phyloP scores from a whole-genome alignment of 495 filamentous ascomycete species.

The Melanomma pulvis-pyrius region DNA sequence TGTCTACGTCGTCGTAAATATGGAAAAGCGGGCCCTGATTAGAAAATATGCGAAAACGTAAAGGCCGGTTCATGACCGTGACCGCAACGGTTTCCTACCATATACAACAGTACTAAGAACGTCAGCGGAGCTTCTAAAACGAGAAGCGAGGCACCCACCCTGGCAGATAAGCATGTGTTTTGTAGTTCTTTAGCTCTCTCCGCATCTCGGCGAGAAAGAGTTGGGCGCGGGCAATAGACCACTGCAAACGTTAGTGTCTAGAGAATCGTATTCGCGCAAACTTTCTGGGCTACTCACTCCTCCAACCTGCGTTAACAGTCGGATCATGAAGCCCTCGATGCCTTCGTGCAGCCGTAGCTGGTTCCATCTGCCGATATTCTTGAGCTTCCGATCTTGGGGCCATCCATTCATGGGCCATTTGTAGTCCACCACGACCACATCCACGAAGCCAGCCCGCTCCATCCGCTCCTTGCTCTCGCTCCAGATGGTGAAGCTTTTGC shows the following conservation, averaged over 20 bases:
- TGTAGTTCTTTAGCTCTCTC: slow-evolving; percentile 22
- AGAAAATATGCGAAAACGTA: background rate
- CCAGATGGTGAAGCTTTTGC: slow-evolving; percentile 35
- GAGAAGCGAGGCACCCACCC: background rate
- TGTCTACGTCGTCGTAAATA: background rate
- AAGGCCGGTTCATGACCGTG: background rate
- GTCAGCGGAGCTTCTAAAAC: background rate
- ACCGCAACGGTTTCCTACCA: slow-evolving; percentile 17
- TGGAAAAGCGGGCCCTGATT: background rate
- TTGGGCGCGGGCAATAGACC: slow-evolving; percentile 27
- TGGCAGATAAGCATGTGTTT: slow-evolving; percentile 25
- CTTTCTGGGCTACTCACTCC: slow-evolving; percentile 13
- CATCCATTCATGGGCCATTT: slow-evolving; percentile 38
- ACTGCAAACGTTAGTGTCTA: slow-evolving; percentile 10
- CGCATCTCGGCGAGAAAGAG: slow-evolving; percentile 36
- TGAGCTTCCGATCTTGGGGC: slow-evolving; percentile 31
- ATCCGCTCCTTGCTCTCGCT: slow-evolving; percentile 31
- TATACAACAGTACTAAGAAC: slow-evolving; percentile 19
- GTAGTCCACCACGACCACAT: slow-evolving; percentile 33
- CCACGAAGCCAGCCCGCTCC: slow-evolving; percentile 37
- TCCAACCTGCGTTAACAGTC: slow-evolving; percentile 33
- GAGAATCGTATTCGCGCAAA: background rate
- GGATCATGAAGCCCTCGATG: slow-evolving; percentile 35
- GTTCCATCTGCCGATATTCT: slow-evolving; percentile 37
- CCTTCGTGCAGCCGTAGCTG: slow-evolving; percentile 32